Conservation (phyloP, 257 asterid species). For the Lycium barbarum region DNA sequence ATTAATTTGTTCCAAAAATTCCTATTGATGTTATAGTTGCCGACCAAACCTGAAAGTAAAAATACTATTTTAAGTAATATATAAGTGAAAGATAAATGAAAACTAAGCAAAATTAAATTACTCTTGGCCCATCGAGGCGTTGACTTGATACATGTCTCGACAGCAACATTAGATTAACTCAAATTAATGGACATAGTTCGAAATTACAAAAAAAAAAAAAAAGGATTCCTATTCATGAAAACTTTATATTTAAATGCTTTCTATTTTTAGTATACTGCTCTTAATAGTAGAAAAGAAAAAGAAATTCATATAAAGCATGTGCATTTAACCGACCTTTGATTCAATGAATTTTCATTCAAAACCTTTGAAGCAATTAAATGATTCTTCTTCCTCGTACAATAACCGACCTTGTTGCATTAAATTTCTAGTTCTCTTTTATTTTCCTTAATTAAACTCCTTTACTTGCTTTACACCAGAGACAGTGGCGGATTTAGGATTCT, state of each 20-base stretch:
- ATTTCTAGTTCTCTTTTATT: neutral
- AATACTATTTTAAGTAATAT: no score
- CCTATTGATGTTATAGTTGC: no score
- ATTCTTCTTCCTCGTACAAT: conserved; percentile 21
- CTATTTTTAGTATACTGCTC: neutral
- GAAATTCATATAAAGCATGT: no score
- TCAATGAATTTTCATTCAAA: conserved; percentile 23
- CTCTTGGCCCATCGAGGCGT: no score
- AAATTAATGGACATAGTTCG: neutral
- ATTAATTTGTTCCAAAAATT: neutral
- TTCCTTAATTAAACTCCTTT: no score
- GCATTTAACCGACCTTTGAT: conserved; percentile 21
- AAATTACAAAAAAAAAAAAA: neutral
- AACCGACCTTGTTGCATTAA: neutral
- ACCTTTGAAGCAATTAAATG: conserved; percentile 24
- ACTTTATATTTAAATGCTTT: neutral
- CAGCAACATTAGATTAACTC: neutral
- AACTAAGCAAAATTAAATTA: no score
- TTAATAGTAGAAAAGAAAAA: neutral
- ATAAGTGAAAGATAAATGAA: neutral
- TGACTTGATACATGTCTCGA: neutral
- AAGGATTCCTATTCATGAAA: neutral
- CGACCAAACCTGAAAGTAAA: no score
- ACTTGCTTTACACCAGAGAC: no score
- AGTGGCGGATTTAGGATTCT: no score